These are phyloP conservation scores for Termitomyces eurrhizus DNA, from an alignment of 768 basidiomycete species.

Conservation along the genomic window DNA sequence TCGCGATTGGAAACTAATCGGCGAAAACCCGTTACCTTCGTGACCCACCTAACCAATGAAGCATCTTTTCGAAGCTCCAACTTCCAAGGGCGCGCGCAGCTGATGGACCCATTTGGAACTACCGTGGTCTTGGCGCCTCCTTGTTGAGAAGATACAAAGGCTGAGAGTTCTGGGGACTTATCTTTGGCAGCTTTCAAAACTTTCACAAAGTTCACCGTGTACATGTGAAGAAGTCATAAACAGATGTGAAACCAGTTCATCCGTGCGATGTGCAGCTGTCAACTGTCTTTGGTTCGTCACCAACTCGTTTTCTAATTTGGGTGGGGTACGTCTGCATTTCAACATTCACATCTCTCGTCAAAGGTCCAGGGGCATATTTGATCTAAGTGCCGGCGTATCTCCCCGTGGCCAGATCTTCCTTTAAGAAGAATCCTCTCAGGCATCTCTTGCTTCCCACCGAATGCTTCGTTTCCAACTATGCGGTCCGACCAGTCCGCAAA, in stretches of 20 bases:
- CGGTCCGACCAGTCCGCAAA: slow-evolving; percentile 1
- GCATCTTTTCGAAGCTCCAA: neutral
- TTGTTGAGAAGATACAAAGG: neutral
- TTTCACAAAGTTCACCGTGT: neutral
- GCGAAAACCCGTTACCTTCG: neutral
- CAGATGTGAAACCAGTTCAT: neutral
- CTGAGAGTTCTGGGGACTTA: neutral
- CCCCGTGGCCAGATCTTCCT: neutral
- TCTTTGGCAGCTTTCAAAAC: neutral
- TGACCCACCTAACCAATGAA: neutral
- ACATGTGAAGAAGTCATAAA: slow-evolving; percentile 1
- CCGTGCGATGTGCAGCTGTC: neutral
- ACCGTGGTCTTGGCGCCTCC: neutral
- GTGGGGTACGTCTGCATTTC: neutral
- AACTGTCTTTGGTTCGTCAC: neutral
- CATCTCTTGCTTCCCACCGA: neutral
- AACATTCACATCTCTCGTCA: neutral
- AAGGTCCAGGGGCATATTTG: neutral
- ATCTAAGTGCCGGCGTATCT: neutral
- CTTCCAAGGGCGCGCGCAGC: neutral
- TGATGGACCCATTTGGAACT: neutral
- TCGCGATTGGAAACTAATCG: neutral
- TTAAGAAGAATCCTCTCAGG: neutral
- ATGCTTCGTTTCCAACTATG: neutral
- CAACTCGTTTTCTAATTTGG: slow-evolving; percentile 1